Evolutionary conservation across 208 protist species (phyloP).

Genomic region (Acanthamoeba lenticulata): DNA sequence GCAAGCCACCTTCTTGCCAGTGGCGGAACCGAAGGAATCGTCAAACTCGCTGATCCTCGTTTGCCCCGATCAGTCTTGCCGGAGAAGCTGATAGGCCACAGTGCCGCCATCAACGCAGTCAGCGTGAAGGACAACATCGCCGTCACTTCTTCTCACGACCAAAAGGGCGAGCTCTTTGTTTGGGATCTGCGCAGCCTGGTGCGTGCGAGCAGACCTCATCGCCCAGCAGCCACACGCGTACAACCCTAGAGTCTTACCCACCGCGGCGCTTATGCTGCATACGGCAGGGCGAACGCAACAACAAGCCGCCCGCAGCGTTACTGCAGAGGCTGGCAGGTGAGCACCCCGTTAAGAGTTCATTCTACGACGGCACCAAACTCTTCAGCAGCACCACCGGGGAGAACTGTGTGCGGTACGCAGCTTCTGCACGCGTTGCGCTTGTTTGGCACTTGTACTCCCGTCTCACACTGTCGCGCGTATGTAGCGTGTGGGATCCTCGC

Average conservation of each 20-base stretch:
- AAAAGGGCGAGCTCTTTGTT: background rate
- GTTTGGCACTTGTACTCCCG: no score
- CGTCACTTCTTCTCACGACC: background rate
- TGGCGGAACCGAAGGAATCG: background rate
- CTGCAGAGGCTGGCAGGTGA: background rate
- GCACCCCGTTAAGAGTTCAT: background rate
- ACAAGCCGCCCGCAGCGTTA: background rate
- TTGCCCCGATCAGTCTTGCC: background rate
- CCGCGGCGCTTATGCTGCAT: background rate
- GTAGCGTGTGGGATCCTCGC: background rate
- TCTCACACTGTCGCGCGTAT: background rate
- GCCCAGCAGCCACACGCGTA: no score
- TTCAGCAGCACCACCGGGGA: background rate
- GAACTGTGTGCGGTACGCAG: background rate
- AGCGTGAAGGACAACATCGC: background rate
- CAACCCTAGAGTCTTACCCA: background rate
- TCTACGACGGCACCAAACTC: constrained; percentile 5
- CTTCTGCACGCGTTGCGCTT: no score
- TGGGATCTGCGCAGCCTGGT: background rate
- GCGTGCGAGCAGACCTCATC: no score
- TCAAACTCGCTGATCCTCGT: background rate
- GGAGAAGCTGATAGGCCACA: background rate
- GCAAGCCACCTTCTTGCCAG: background rate
- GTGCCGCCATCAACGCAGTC: background rate
- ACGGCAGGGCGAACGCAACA: background rate